Base-by-base conservation (phyloP, 257 asterid genomes). In the Nicotiana obtusifolia region DNA sequence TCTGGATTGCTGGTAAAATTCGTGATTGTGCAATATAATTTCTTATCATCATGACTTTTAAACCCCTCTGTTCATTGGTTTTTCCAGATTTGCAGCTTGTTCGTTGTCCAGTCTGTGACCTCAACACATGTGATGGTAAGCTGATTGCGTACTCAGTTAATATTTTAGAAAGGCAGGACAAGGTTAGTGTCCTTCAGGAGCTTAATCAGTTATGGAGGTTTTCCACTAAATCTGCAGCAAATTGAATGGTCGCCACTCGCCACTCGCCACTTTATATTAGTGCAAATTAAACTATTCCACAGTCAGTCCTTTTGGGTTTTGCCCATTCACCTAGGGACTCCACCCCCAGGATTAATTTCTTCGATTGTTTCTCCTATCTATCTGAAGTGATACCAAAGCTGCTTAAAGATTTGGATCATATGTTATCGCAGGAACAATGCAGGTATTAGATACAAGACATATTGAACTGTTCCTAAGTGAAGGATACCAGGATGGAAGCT, bases 1-100 rank as follows among this genome's bases (percentile, higher is more conserved):
- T 96, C 82, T 96, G 99, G 99, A 89, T 96, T 90, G 96, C 99
- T 84, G 99, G 99, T 96, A 94, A 75, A 69, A 49, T 24, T 75
- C 16, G 3, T 75, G 80, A 19, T 16, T 75, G 62, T 49, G 17
- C 31, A 49, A 75, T 14, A 75, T 37, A 49, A 26, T 75, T 69
- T 60, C n/a, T 13, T 44, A 79, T 81, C 69, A 22, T 41, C 64
- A 82, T 28, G 33, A 52, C 77, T 31, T 61, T 75, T 52, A n/a
- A 30, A 16, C 14, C 41, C 64, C 44, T 75, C 28, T 26, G 64
- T 76, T 67, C 52, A 75, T 85, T 30, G 66, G 30, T 86, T 73
- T 80, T 61, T 87, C 82, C 88, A 96, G 98, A 96, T 89, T 86
- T 96, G 89, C 99, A 96, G 91, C 98, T 96, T 83, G 99, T 91